Conservation (phyloP, 805 yeast species). For the Ogataea methanolica region DNA sequence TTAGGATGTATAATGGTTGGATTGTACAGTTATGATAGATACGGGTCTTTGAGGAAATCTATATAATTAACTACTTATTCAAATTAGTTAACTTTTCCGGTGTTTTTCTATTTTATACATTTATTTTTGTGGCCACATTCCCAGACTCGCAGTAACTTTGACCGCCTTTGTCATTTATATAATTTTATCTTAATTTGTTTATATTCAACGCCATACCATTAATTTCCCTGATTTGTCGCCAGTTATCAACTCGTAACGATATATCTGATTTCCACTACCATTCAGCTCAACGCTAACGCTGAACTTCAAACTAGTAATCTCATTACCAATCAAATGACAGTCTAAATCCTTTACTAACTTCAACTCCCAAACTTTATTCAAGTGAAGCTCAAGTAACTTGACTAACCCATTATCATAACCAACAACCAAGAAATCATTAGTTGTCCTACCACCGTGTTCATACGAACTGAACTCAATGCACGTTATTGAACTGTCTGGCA, state of each 20-base stretch:
- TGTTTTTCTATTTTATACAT: neutral
- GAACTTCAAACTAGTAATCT: conserved; percentile 31
- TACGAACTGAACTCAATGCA: neutral
- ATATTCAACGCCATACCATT: conserved; percentile 37
- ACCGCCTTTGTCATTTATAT: neutral
- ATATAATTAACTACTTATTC: neutral
- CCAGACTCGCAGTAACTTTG: too few species aligned
- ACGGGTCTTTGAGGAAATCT: conserved; percentile 36
- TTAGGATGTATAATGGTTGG: conserved; percentile 50
- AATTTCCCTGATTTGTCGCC: conserved; percentile 55
- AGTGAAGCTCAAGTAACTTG: conserved; percentile 20
- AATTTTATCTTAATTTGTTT: neutral
- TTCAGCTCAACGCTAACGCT: conserved; percentile 28
- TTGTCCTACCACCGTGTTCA: too few species aligned
- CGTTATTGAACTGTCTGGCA: too few species aligned
- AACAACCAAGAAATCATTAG: conserved; percentile 21
- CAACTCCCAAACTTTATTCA: conserved; percentile 17
- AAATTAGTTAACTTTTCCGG: neutral
- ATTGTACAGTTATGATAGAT: conserved; percentile 57
- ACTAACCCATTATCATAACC: conserved; percentile 29
- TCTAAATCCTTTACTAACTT: conserved; percentile 23
- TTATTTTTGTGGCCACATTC: neutral
- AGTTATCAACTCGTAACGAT: conserved; percentile 38
- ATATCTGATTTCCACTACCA: conserved; percentile 30
- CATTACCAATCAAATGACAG: neutral